Evolutionary conservation across 1,139 yeast species (phyloP), one percentile per base, ranked within the genome.

Genomic region (Kodamaea plutei): DNA sequence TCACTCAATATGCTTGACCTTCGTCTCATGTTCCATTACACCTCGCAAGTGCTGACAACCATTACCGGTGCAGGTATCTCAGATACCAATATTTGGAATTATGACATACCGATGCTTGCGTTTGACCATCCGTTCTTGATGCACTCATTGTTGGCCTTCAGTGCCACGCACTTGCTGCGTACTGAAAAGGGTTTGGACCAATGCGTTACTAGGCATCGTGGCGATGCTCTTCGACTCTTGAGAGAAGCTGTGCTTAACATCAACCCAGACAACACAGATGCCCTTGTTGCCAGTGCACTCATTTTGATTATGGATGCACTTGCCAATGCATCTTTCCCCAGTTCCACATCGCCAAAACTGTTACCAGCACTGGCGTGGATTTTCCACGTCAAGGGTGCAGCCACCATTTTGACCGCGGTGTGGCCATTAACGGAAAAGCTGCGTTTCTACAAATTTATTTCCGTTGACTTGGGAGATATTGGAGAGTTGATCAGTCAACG

Each of bases 281-380:
- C 96, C 0, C 62, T 89, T 37, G 96, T 89, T 8, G 96, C 96
- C 0, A 79, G 94, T 35, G 95, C 96, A 0, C 72, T 89, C 43
- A 78, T 89, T 27, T 64, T 89, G 34, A 88, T 88, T 36, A 83
- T 89, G 83, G 97, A 89, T 53, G 84, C 96, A 0, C 64, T 89
- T 40, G 97, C 97, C 3, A 89, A 89, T 57, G 96, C 96, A 0
- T 78, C 94, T 2, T 67, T 80, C 26, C 88, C 95, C 2, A 68
- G 76, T 4, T 67, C 79, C 3, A 71, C 81, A 18, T 61, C 69
- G 4, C 72, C 73, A 4, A 78, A 77, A 43, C 74, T 85, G 4
- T 61, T 88, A 33, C 95, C 96, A 1, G 91, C 96, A 1, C 80
- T 91, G 6, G 95, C 96, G 0, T 89, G 97, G 97, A 80, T 89